A percentile compares a stretch with the other conserved stretches of the same genome.
These are phyloP conservation scores for Microstegium vimineum DNA, from an alignment of 176 grass and related monocot species.

Conservation along the genomic window DNA sequence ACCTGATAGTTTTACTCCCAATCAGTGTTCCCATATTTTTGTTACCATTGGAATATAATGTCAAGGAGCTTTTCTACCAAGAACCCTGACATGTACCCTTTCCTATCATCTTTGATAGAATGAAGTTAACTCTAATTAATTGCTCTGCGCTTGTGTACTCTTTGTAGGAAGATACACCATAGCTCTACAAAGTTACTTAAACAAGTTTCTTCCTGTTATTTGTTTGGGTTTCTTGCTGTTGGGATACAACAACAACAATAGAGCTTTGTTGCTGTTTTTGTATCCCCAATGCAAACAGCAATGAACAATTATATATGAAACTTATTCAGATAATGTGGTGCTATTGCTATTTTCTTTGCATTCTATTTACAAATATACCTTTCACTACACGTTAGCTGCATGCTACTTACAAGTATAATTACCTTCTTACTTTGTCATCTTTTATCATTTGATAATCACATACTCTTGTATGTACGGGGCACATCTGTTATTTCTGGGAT, in stretches of 20 bases:
- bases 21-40: neutral
- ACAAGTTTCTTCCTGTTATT: conserved; percentile 14
- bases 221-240: neutral
- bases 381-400: conserved; percentile 1
- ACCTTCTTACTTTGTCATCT: neutral
- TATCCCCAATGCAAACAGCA: neutral
- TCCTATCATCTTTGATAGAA: neutral
- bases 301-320: neutral
- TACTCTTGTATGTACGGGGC: neutral
- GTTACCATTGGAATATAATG: neutral
- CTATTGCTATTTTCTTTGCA: neutral
- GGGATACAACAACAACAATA: neutral
- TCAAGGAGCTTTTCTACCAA: neutral
- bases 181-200: neutral
- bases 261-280: neutral
- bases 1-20: neutral
- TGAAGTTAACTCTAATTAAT: conserved; percentile 6
- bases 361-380: neutral
- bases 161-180: neutral
- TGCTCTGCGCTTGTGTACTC: neutral
- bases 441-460: neutral
- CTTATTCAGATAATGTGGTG: neutral
- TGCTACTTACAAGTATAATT: neutral
- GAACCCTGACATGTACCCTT: neutral
- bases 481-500: neutral